These are phyloP conservation scores for Colletotrichum somersetense DNA, from an alignment of 2,329 filamentous ascomycete genomes.

Conservation along the genomic window DNA sequence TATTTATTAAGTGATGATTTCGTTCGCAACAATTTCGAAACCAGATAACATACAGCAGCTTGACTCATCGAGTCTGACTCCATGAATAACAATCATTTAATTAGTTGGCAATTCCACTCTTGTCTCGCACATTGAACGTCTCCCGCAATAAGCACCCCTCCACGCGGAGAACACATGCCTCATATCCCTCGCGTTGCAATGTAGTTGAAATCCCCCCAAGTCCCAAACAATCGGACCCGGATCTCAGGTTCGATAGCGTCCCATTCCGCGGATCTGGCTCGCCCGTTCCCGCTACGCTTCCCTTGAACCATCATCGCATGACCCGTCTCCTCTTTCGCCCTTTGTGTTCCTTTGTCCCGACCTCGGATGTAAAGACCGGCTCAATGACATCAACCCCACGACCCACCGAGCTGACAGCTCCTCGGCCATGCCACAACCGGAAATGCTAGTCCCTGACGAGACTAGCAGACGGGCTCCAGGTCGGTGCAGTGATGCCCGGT, in stretches of 20 bases:
- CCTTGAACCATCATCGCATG: slow-evolving; percentile 1
- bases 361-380: background rate
- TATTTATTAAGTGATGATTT: slow-evolving; percentile 43
- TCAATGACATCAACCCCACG: slow-evolving; percentile 6
- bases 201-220: background rate
- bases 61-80: no score
- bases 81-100: background rate
- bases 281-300: background rate
- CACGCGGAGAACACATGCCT: background rate
- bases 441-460: background rate
- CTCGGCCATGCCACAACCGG: background rate
- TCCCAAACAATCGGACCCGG: background rate
- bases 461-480: background rate
- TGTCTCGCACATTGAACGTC: no score
- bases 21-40: no score
- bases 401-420: background rate
- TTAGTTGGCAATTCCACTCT: background rate
- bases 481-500: slow-evolving; percentile 5
- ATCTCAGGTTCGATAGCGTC: background rate
- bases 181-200: slow-evolving; percentile 3
- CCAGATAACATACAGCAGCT: background rate
- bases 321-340: background rate
- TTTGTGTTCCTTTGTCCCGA: slow-evolving; percentile 5
- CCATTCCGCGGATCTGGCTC: background rate
- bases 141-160: background rate